phyloP scores from a whole-genome alignment of 768 basidiomycete genomes.

The Psilocybe subaeruginosa region DNA sequence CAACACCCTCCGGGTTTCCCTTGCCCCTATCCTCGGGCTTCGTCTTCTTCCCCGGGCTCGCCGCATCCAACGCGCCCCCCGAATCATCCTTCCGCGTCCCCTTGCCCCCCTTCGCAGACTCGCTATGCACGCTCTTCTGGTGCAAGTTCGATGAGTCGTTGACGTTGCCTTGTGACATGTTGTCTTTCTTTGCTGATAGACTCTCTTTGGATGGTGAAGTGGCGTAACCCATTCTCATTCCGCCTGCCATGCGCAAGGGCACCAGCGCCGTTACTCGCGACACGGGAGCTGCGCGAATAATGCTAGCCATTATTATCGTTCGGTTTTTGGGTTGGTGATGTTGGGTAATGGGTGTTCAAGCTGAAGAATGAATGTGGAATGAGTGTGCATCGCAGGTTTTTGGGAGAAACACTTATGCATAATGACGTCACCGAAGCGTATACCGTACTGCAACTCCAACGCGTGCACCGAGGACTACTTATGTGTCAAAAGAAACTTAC shows the following conservation, averaged over 20 bases:
- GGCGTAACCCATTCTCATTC: background rate
- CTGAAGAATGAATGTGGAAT: too few relatives aligned
- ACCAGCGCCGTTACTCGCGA: background rate
- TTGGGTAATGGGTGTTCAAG: too few relatives aligned
- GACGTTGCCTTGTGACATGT: constrained; percentile 21
- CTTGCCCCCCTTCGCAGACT: constrained; percentile 17
- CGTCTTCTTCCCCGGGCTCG: constrained; percentile 12
- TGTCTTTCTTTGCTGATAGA: constrained; percentile 8
- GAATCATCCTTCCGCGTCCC: constrained; percentile 12
- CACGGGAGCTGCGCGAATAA: background rate
- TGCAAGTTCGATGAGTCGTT: constrained; percentile 20
- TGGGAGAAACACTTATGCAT: too few relatives aligned
- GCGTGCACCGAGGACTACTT: too few relatives aligned
- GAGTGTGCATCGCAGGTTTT: too few relatives aligned
- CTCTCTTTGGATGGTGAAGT: background rate
- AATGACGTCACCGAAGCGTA: too few relatives aligned
- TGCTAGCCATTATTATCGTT: background rate
- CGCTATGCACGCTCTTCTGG: constrained; percentile 18
- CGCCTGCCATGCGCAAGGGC: background rate
- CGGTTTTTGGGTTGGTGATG: background rate
- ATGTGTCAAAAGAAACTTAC: too few relatives aligned
- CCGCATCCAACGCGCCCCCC: constrained; percentile 21
- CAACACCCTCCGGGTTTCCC: constrained; percentile 27
- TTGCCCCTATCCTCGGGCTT: constrained; percentile 12
- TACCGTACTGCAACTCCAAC: too few relatives aligned